These are phyloP conservation scores for Taphrina populina DNA, from an alignment of 1,139 yeast species.

Conservation along the genomic window DNA sequence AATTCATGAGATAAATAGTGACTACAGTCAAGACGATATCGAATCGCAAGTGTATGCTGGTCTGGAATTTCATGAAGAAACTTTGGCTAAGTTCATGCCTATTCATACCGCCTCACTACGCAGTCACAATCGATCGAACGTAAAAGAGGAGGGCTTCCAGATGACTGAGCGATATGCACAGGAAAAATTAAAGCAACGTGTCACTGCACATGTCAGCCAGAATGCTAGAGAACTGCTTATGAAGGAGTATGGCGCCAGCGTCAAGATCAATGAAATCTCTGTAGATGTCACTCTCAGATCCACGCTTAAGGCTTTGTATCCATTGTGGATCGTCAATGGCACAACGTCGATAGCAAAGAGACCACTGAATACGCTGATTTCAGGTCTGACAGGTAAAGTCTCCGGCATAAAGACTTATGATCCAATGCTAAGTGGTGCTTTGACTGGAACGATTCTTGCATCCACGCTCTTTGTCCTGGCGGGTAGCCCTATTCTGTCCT, in stretches of 20 bases:
- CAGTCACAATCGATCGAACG: conserved; percentile 3
- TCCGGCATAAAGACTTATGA: conserved; percentile 24
- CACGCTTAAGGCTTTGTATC: conserved; percentile 13
- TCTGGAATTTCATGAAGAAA: conserved; percentile 16
- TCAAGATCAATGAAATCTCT: conserved; percentile 25
- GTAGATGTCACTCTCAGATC: conserved; percentile 5
- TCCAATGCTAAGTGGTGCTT: conserved; percentile 17
- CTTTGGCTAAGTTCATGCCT: conserved; percentile 11
- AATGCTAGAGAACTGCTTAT: conserved; percentile 24
- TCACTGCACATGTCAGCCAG: conserved; percentile 14
- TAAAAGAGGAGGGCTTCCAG: conserved; percentile 16
- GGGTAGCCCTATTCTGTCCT: conserved; percentile 16
- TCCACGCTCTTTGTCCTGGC: conserved; percentile 3
- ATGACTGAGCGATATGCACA: conserved; percentile 18
- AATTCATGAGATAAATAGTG: conserved; percentile 25
- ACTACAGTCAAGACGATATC: conserved; percentile 13
- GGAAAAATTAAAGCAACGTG: conserved; percentile 13
- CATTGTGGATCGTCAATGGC: conserved; percentile 11
- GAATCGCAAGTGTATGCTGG: conserved; percentile 30
- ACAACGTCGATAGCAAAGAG: conserved; percentile 7
- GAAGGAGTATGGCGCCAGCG: conserved; percentile 29
- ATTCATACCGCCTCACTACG: conserved; percentile 6
- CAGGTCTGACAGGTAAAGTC: conserved; percentile 18
- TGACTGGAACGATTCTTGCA: conserved; percentile 7
- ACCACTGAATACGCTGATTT: conserved; percentile 14